Percentiles rank a stretch among this genome's conserved stretches.
phyloP scores from a whole-genome alignment of 148 eudicot genomes.

The Diospyros lotus region DNA sequence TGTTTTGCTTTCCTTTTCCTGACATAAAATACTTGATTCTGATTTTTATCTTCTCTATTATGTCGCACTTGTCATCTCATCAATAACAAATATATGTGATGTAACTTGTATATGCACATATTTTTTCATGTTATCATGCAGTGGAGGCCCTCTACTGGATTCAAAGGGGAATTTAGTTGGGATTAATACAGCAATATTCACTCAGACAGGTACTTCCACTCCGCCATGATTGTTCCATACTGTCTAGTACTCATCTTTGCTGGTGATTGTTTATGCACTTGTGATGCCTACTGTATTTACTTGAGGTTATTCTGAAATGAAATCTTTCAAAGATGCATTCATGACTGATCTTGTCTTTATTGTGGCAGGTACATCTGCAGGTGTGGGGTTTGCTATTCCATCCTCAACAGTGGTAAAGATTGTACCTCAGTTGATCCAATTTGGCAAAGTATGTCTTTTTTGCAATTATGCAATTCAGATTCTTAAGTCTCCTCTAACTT shows the following conservation, averaged over 20 bases:
- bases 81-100: no score
- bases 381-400: slow-evolving; percentile 96
- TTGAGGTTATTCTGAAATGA: background rate
- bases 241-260: background rate
- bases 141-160: slow-evolving; percentile 96
- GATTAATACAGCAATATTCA: slow-evolving; percentile 93
- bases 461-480: slow-evolving; percentile 1
- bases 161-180: slow-evolving; percentile 93
- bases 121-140: slow-evolving; percentile 23
- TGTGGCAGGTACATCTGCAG: slow-evolving; percentile 85
- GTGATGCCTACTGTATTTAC: background rate
- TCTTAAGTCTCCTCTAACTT: background rate
- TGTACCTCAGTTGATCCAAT: slow-evolving; percentile 77
- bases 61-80: background rate
- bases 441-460: slow-evolving; percentile 59
- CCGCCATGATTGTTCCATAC: background rate
- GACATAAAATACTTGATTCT: background rate
- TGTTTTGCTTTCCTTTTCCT: background rate
- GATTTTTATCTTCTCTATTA: background rate
- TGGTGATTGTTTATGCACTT: background rate
- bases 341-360: background rate
- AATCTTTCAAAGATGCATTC: background rate
- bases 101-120: background rate
- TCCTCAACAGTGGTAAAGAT: slow-evolving; percentile 80
- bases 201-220: slow-evolving; percentile 71